Conservation (phyloP, 352 stramenopile genomes). For the Porosira glacialis region DNA sequence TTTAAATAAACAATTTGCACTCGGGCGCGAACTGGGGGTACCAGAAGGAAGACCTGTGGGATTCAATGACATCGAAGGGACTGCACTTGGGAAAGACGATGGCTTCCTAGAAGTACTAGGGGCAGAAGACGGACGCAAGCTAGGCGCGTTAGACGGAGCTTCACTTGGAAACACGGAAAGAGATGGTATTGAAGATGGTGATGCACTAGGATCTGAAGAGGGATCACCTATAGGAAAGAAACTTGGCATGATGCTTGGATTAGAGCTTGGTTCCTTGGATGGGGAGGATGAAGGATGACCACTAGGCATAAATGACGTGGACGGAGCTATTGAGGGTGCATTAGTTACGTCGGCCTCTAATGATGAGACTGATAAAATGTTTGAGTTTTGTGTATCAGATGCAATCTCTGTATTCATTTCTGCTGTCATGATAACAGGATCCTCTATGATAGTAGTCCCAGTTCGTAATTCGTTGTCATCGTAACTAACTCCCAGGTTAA, state of each 20-base stretch:
- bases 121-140: not conserved
- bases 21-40: constrained; percentile 4
- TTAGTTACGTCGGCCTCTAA: not conserved
- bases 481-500: not conserved
- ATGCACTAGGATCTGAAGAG: constrained; percentile 1
- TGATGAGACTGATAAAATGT: not conserved
- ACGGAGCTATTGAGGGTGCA: constrained; percentile 9
- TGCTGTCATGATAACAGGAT: not conserved
- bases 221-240: not conserved
- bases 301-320: constrained; percentile 6
- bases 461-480: not conserved
- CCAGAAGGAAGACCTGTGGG: constrained; percentile 1
- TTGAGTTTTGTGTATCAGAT: not conserved
- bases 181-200: not conserved
- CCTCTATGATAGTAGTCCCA: not conserved
- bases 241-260: not conserved
- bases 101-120: too few species aligned
- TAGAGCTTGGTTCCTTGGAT: not conserved
- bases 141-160: not conserved
- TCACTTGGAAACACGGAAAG: too few species aligned
- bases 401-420: not conserved
- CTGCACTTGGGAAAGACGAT: not conserved
- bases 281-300: not conserved
- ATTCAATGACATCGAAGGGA: constrained; percentile 5
- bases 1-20: not conserved